Conservation (phyloP, 768 basidiomycete species). For the Boletellus emodensis region DNA sequence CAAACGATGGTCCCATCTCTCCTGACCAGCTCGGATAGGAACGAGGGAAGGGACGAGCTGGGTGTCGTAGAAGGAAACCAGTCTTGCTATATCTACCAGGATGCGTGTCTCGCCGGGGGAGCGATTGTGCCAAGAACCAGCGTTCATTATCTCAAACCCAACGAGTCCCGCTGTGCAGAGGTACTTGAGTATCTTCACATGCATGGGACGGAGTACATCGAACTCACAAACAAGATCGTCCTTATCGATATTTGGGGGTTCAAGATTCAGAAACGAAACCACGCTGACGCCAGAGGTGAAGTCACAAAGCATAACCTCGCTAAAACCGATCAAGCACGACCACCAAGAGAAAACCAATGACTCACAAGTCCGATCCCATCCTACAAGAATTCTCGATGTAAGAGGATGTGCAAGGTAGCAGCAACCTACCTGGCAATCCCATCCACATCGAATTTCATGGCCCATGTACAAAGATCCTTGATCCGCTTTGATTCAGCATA, state of each 20-base stretch:
- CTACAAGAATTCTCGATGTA: too few relatives aligned
- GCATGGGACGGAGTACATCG: too few relatives aligned
- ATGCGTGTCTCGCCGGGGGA: slow-evolving; percentile 23
- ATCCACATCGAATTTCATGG: slow-evolving; percentile 29
- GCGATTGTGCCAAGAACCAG: slow-evolving; percentile 19
- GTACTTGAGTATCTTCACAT: too few relatives aligned
- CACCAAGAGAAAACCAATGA: too few relatives aligned
- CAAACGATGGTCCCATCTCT: slow-evolving; percentile 16
- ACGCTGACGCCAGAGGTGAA: slow-evolving; percentile 39
- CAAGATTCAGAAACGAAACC: too few relatives aligned
- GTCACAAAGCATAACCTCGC: slow-evolving; percentile 49
- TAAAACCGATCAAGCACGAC: slow-evolving; percentile 10
- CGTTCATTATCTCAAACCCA: slow-evolving; percentile 12
- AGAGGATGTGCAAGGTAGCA: too few relatives aligned
- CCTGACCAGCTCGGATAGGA: slow-evolving; percentile 5
- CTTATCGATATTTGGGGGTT: too few relatives aligned
- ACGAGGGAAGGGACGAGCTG: slow-evolving; percentile 10
- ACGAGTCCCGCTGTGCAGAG: too few relatives aligned
- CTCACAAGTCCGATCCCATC: slow-evolving; percentile 50
- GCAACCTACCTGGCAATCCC: slow-evolving; percentile 33
- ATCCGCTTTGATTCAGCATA: too few relatives aligned
- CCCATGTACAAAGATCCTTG: too few relatives aligned
- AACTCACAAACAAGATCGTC: too few relatives aligned
- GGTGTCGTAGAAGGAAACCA: slow-evolving; percentile 10
- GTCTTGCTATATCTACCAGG: slow-evolving; percentile 3